Conservation (phyloP, 805 yeast species). For the Teunomyces aglyptinius region DNA sequence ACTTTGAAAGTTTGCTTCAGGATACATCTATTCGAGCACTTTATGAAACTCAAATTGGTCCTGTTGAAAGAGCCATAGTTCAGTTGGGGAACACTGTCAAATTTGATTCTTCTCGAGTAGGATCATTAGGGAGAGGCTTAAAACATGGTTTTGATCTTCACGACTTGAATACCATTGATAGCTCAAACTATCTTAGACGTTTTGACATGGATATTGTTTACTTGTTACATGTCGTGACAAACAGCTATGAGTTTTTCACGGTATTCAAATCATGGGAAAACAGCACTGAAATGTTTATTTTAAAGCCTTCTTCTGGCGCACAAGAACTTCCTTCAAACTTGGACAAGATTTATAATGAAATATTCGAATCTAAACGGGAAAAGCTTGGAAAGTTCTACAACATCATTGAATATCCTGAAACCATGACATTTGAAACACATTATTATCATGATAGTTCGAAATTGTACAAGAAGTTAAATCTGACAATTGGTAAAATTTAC, state of each 20-base stretch:
- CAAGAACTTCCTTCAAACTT: conserved; percentile 60
- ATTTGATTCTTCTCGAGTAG: conserved; percentile 70
- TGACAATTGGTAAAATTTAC: conserved; percentile 51
- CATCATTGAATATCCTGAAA: conserved; percentile 52
- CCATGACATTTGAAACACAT: conserved; percentile 52
- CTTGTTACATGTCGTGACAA: conserved; percentile 65
- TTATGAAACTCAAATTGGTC: conserved; percentile 70
- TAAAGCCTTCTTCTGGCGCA: conserved; percentile 69
- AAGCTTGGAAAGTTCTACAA: conserved; percentile 41
- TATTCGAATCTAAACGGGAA: conserved; percentile 47
- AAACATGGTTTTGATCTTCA: conserved; percentile 77
- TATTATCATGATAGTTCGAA: conserved; percentile 55
- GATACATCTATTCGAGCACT: conserved; percentile 62
- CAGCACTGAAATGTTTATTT: conserved; percentile 49
- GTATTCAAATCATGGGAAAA: conserved; percentile 64
- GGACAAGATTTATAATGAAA: conserved; percentile 54
- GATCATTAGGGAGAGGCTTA: conserved; percentile 81
- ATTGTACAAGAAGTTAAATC: conserved; percentile 57
- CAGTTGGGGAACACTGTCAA: conserved; percentile 72
- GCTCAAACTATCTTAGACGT: conserved; percentile 50
- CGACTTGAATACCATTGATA: conserved; percentile 49
- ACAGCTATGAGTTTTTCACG: conserved; percentile 72
- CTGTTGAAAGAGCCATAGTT: conserved; percentile 72
- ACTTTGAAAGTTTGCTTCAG: conserved; percentile 62
- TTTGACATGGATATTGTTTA: conserved; percentile 60